Base-by-base conservation (phyloP, 768 basidiomycete genomes). In the Psilocybe sp. region DNA sequence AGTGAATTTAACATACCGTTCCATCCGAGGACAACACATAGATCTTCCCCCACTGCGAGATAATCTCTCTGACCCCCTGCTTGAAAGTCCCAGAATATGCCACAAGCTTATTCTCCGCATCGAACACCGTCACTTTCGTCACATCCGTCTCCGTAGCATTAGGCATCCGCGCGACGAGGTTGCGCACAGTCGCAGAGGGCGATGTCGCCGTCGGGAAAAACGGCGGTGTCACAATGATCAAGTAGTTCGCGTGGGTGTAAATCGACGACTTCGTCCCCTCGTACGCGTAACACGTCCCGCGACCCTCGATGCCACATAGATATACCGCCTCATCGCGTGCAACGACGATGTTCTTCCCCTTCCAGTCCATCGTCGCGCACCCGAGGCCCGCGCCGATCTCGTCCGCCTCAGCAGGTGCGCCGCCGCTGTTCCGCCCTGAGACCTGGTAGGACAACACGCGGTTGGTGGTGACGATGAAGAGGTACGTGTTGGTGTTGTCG, bases 241-340 rank as follows among this genome's bases (percentile, higher is more conserved):
- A 79, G 60, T 96, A 96, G 60, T 89, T 90, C n/a, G 78, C 66
- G 60, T 86, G 87, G 0, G 82, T 80, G 49, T 87, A 76, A 18
- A 95, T 75, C n/a, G 84, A 84, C 0, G 82, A 82, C 69, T 95
- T 95, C 67, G 44, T 48, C 89, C 95, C 96, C 76, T 98, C 97
- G 60, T 94, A 92, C 1, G 94, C 94, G 62, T 85, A 92, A 47
- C 89, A 92, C 0, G 87, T 79, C 4, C 90, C 87, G 51, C 93
- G 72, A 4, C 89, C 92, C 14, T 94, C 90, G 0, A 80, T 77
- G 0, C 86, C 84, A 60, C 90, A 93, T 7, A 89, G 74, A 59
- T 95, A 95, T 18, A 98, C 85, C 3, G 93, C 95, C 60, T 98
- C 97, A 40, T 97, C 90, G 50, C 89, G 70, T 0, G 93, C 96